Evolutionary conservation across 768 basidiomycete genomes (phyloP), one percentile per base, ranked within the genome.

Genomic region (Cantharellus cinnabarinus): DNA sequence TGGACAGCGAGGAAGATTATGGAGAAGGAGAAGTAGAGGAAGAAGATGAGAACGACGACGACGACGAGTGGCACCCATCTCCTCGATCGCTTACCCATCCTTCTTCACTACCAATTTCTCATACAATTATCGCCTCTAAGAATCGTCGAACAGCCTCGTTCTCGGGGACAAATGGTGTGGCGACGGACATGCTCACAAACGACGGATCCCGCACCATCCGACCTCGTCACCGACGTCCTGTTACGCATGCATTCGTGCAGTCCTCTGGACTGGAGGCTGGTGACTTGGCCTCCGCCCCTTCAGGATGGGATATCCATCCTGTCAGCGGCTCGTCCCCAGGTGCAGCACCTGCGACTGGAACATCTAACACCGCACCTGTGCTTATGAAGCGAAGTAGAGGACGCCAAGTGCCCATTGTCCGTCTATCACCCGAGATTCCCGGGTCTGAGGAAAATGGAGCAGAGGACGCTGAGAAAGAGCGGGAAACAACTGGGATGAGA

Each of bases 391-490:
- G 52, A 10, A 40, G 37, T 38, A 37, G 56, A 37, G 56, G 56
- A 5, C 5, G 56, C 5, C 56, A 57, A 41, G 56, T 57, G 56
- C 56, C 56, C 37, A 57, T 35, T 37, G 56, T 54, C 14, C 52
- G 35, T 10, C 52, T 54, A 10, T 48, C 10, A 48, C 44, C 29
- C 29, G 44, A 10, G 10, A 10, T 29, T 29, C 29, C 44, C 44
- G 10, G 44, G 44, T 48, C 44, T 48, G 10, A 29, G 44, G 44
- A 10, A 29, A 10, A 48, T 48, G 10, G 44, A 48, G 44, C 44
- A 10, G 44, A 29, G 1, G 44, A 48, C 44, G 44, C 44, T 48
- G 10, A 48, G 7, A 54, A 10, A 10, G 38, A 7, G 35, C 7
- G 10, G 52, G 10, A 7, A 7, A 37, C 52, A 37, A 54, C 10